Evolutionary conservation across 305 asterid species (phyloP).

Genomic region (Rubia tinctorum): DNA sequence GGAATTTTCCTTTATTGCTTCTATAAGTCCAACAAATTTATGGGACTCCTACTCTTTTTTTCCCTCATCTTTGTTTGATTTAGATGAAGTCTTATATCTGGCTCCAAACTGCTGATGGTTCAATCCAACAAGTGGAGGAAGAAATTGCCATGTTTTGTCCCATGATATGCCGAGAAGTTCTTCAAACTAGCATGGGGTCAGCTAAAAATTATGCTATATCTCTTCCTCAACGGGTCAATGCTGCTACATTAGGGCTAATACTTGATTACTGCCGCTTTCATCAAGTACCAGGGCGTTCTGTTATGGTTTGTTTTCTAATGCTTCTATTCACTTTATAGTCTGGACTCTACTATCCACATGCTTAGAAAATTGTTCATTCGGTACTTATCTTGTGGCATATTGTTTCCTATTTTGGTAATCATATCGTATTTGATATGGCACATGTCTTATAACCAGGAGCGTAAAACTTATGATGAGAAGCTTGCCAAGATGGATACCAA

Average conservation of each 20-base stretch:
- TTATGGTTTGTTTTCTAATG: slow-evolving; percentile 27
- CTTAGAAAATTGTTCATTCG: background rate
- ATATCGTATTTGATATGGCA: background rate
- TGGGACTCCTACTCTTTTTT: slow-evolving; percentile 11
- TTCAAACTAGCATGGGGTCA: slow-evolving; percentile 43
- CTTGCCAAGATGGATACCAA: slow-evolving; percentile 76
- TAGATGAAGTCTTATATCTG: slow-evolving; percentile 45
- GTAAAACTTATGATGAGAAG: slow-evolving; percentile 90
- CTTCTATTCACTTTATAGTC: background rate
- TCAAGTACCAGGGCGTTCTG: slow-evolving; percentile 54
- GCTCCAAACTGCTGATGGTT: slow-evolving; percentile 50
- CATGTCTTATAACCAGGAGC: slow-evolving; percentile 52
- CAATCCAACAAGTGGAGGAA: slow-evolving; percentile 52
- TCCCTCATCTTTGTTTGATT: background rate
- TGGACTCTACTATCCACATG: background rate
- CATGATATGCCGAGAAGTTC: slow-evolving; percentile 43
- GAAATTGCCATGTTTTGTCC: slow-evolving; percentile 58
- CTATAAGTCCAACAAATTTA: background rate
- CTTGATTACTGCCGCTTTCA: slow-evolving; percentile 50
- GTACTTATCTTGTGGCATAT: background rate
- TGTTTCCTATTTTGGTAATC: too few relatives aligned
- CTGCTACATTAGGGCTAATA: slow-evolving; percentile 38
- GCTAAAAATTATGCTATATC: slow-evolving; percentile 41
- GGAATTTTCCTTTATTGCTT: slow-evolving; percentile 4
- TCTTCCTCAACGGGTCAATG: slow-evolving; percentile 46